Percentiles rank a stretch among this genome's conserved stretches.
These are phyloP conservation scores for Warburgia ugandensis DNA, from an alignment of 164 flowering plant genomes.

Conservation along the genomic window DNA sequence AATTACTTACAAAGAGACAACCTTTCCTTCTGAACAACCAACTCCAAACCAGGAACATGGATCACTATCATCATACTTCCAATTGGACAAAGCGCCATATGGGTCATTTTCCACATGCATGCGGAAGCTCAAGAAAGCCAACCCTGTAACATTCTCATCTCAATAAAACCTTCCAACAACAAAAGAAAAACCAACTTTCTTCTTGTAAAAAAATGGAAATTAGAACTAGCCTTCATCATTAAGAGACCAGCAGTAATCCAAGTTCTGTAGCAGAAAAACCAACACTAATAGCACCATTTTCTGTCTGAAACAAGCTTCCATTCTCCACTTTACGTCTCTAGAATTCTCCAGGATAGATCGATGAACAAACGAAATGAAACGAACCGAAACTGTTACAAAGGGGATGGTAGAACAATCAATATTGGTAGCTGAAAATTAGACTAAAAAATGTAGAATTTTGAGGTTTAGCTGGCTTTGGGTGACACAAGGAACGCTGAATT, in stretches of 20 bases:
- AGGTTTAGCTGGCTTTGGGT: too few species aligned
- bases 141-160: constrained; percentile 24
- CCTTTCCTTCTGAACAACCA: constrained; percentile 40
- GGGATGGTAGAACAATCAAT: too few species aligned
- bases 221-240: constrained; percentile 33
- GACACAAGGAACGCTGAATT: too few species aligned
- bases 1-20: constrained; percentile 38
- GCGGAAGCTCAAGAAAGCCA: constrained; percentile 38
- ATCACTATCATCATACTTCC: constrained; percentile 28
- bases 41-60: constrained; percentile 59
- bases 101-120: constrained; percentile 44
- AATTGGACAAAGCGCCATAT: constrained; percentile 33
- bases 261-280: constrained; percentile 8
- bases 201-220: not conserved
- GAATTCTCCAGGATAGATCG: too few species aligned
- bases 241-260: constrained; percentile 22
- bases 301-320: not conserved
- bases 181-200: not conserved
- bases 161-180: not conserved
- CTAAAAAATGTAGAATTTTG: too few species aligned
- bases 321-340: not conserved
- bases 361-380: too few species aligned
- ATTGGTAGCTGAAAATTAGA: too few species aligned
- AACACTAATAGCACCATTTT: not conserved
- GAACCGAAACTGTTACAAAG: too few species aligned